Percentiles rank a stretch among this genome's conserved stretches.
Evolutionary conservation across 768 basidiomycete species (phyloP).

Genomic region (Lentinula raphanica): DNA sequence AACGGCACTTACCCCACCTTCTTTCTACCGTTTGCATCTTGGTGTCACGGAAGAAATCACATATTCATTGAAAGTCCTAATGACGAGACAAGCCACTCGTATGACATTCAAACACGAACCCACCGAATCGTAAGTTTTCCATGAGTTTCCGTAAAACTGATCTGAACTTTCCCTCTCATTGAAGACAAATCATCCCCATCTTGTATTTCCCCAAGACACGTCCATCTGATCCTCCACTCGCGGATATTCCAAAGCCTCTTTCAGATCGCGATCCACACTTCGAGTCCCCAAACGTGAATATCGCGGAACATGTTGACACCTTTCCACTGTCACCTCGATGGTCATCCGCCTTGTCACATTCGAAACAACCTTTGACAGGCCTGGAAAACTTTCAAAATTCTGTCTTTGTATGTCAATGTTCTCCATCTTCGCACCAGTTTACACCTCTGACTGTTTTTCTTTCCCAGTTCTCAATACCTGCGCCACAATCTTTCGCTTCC

Average conservation of each 20-base stretch:
- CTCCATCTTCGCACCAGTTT: not conserved
- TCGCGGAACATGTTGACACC: not conserved
- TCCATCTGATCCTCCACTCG: constrained; percentile 2
- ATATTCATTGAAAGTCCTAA: constrained; percentile 4
- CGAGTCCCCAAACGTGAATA: not conserved
- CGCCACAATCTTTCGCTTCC: constrained; percentile 7
- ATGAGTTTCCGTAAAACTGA: not conserved
- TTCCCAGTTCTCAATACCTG: constrained; percentile 3
- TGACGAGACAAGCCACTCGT: not conserved
- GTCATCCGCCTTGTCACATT: not conserved
- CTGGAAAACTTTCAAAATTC: constrained; percentile 5
- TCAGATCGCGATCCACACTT: not conserved
- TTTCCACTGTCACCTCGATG: not conserved
- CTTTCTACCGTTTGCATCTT: not conserved
- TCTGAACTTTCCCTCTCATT: not conserved
- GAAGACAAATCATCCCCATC: constrained; percentile 1
- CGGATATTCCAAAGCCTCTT: not conserved
- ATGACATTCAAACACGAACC: constrained; percentile 1
- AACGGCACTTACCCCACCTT: constrained; percentile 1
- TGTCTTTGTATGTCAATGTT: not conserved
- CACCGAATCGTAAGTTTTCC: not conserved
- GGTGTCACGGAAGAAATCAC: not conserved
- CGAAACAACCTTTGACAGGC: not conserved
- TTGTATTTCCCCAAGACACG: constrained; percentile 6
- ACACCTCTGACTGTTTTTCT: not conserved